Evolutionary conservation across 257 asterid genomes (phyloP).

Genomic region (Capsicum rhomboideum): DNA sequence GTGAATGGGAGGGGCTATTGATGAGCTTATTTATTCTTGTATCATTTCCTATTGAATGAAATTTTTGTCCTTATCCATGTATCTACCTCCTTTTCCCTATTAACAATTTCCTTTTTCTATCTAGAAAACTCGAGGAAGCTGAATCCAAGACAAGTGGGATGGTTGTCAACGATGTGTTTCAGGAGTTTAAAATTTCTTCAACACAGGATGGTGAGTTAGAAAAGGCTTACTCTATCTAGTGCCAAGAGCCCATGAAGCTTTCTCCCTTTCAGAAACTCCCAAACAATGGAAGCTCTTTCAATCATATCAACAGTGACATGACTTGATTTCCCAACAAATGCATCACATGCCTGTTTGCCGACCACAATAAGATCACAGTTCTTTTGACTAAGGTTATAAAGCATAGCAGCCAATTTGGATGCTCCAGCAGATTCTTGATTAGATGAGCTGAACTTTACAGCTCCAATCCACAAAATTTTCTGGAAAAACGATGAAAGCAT

Average conservation of each 20-base stretch:
- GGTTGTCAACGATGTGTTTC: background rate
- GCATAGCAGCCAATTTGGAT: conserved; percentile 42
- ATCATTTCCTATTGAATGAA: background rate
- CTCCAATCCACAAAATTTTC: conserved; percentile 85
- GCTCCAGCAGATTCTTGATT: conserved; percentile 37
- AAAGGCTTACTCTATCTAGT: conserved; percentile 63
- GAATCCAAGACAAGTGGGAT: background rate
- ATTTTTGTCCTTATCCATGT: background rate
- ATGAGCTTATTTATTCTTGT: background rate
- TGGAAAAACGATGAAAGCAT: conserved; percentile 23
- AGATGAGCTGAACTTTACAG: conserved; percentile 47
- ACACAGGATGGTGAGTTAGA: background rate
- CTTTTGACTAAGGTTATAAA: conserved; percentile 31
- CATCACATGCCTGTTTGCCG: conserved; percentile 49
- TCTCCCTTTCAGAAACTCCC: conserved; percentile 90
- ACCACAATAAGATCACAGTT: conserved; percentile 47
- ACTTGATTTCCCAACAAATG: conserved; percentile 21
- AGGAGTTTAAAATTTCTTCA: background rate
- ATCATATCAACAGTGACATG: conserved; percentile 26
- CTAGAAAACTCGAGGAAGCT: background rate
- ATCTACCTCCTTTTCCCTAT: background rate
- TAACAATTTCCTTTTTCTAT: background rate
- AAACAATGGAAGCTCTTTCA: conserved; percentile 54
- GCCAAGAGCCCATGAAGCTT: conserved; percentile 93
- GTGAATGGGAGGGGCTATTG: background rate